phyloP scores from a whole-genome alignment of 768 basidiomycete species.

The Baorangia bicolor region DNA sequence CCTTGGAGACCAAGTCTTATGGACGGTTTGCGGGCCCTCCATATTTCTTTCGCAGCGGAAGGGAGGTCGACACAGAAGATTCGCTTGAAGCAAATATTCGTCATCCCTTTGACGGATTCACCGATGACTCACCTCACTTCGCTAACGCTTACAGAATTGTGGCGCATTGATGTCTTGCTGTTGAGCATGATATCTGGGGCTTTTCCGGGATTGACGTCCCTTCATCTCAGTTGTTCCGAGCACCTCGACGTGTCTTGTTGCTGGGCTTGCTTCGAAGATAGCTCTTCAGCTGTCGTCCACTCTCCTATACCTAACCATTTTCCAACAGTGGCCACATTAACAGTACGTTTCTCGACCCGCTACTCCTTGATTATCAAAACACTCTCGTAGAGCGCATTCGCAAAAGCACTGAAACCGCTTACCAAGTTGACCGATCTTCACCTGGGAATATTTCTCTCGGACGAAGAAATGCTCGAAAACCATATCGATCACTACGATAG shows the following conservation, averaged over 20 bases:
- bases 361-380: constrained; percentile 1
- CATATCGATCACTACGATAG: constrained; percentile 38
- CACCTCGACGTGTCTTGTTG: constrained; percentile 59
- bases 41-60: constrained; percentile 43
- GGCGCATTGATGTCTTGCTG: constrained; percentile 52
- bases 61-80: constrained; percentile 45
- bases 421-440: constrained; percentile 48
- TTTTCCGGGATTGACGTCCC: constrained; percentile 46
- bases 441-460: constrained; percentile 64
- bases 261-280: constrained; percentile 65
- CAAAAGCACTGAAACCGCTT: constrained; percentile 45
- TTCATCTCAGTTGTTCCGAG: constrained; percentile 60
- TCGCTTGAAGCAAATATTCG: constrained; percentile 35
- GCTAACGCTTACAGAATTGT: constrained; percentile 53
- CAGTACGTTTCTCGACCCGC: constrained; percentile 42
- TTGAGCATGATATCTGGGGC: constrained; percentile 45
- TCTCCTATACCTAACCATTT: constrained; percentile 62
- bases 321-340: constrained; percentile 41
- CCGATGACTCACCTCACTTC: constrained; percentile 40
- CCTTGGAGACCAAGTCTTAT: constrained; percentile 33
- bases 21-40: constrained; percentile 37
- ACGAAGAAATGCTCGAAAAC: constrained; percentile 45
- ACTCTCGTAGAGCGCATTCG: constrained; percentile 40
- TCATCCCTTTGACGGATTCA: constrained; percentile 24
- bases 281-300: constrained; percentile 50